Conservation (phyloP, 2,329 filamentous ascomycete genomes). For the Graphiopsis chlorocephala region DNA sequence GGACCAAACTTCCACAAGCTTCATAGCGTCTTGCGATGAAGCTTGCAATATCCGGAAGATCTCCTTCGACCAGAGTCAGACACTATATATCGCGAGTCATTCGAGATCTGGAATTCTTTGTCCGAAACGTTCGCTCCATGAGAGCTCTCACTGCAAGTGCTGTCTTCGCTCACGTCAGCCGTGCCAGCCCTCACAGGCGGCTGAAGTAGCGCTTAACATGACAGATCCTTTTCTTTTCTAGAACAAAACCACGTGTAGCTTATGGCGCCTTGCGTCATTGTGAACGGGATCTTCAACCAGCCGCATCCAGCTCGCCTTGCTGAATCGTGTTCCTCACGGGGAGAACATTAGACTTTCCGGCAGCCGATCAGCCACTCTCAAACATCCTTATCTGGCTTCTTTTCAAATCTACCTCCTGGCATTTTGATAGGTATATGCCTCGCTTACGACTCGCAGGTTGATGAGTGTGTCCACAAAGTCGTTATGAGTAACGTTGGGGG, state of each 20-base stretch:
- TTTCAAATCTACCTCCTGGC: background rate
- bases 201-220: background rate
- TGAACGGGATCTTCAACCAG: background rate
- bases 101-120: background rate
- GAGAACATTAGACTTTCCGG: background rate
- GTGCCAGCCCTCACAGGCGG: background rate
- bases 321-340: background rate
- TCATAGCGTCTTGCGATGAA: background rate
- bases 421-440: background rate
- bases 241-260: background rate
- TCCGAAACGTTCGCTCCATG: background rate
- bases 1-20: background rate
- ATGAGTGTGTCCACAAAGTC: background rate
- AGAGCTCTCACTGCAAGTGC: background rate
- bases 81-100: background rate
- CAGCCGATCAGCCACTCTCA: background rate
- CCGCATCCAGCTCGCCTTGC: background rate
- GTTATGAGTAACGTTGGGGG: background rate
- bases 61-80: background rate
- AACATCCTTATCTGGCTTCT: background rate
- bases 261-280: background rate
- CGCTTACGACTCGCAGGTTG: background rate
- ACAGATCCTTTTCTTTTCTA: background rate
- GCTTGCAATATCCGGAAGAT: background rate
- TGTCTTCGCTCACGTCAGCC: background rate